Conservation (phyloP, 805 yeast genomes). For the Monosporozyma siamensis region DNA sequence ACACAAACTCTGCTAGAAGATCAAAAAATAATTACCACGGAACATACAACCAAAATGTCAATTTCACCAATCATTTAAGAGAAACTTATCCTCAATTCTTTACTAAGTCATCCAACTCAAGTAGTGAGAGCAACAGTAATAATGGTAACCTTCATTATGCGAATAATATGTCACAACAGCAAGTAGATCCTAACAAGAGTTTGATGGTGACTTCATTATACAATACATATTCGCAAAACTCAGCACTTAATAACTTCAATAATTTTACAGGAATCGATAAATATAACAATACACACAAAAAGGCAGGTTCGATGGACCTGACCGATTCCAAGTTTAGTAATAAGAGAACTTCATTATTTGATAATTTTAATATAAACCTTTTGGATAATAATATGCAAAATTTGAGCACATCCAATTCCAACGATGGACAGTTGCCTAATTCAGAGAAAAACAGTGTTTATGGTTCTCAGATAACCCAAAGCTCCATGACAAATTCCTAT, state of each 20-base stretch:
- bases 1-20: too few relatives aligned
- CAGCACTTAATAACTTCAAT: not conserved
- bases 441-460: too few relatives aligned
- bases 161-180: not conserved
- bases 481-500: too few relatives aligned
- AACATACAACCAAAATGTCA: slow-evolving; percentile 6
- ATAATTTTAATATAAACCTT: not conserved
- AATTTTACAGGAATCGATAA: not conserved
- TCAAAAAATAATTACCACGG: not conserved
- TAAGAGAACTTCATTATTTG: not conserved
- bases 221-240: not conserved
- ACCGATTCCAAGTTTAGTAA: not conserved
- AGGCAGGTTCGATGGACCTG: not conserved
- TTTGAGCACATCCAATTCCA: not conserved
- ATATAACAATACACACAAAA: not conserved
- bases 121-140: not conserved
- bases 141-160: not conserved
- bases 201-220: not conserved
- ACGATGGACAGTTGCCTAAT: too few relatives aligned
- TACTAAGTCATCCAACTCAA: slow-evolving; percentile 4
- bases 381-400: not conserved
- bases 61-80: slow-evolving; percentile 16
- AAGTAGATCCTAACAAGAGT: not conserved
- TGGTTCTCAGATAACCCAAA: too few relatives aligned
- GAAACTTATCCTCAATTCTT: slow-evolving; percentile 20